Conservation (phyloP, 129 eudicot species). For the Mikania micrantha region DNA sequence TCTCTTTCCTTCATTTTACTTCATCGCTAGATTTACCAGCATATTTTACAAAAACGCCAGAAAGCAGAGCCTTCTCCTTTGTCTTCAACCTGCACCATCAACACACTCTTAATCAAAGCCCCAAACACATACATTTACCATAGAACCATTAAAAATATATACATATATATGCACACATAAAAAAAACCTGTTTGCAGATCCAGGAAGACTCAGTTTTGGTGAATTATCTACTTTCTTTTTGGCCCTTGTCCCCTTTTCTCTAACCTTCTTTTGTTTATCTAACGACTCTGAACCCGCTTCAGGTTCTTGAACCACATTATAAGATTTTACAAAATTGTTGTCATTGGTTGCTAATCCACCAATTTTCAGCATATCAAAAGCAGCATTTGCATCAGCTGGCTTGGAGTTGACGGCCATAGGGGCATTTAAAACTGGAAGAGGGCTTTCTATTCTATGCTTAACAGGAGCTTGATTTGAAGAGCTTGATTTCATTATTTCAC, state of each 20-base stretch:
- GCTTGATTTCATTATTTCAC: constrained; percentile 42
- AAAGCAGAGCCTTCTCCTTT: constrained; percentile 69
- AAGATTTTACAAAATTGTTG: background rate
- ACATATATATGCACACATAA: background rate
- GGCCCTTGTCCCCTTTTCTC: constrained; percentile 16
- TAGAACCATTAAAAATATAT: background rate
- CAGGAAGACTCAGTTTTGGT: constrained; percentile 45
- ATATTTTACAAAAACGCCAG: constrained; percentile 68
- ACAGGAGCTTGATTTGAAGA: constrained; percentile 16
- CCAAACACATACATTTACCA: background rate
- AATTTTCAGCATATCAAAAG: constrained; percentile 18
- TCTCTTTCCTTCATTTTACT: background rate
- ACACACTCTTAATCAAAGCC: background rate
- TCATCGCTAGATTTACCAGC: constrained; percentile 31
- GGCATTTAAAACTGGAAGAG: constrained; percentile 25
- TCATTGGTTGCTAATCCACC: constrained; percentile 22
- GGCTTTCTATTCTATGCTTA: constrained; percentile 2
- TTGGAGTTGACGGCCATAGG: constrained; percentile 15
- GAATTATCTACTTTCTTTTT: constrained; percentile 37
- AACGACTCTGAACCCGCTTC: constrained; percentile 10
- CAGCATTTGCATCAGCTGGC: constrained; percentile 23
- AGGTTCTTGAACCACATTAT: constrained; percentile 20
- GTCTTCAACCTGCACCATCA: constrained; percentile 56
- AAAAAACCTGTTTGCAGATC: constrained; percentile 65
- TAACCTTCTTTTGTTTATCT: constrained; percentile 22